A percentile compares a stretch with the other conserved stretches of the same genome.
Evolutionary conservation across 2,329 filamentous ascomycete genomes (phyloP).

Genomic region (Pseudopyrenochaeta lycopersici): DNA sequence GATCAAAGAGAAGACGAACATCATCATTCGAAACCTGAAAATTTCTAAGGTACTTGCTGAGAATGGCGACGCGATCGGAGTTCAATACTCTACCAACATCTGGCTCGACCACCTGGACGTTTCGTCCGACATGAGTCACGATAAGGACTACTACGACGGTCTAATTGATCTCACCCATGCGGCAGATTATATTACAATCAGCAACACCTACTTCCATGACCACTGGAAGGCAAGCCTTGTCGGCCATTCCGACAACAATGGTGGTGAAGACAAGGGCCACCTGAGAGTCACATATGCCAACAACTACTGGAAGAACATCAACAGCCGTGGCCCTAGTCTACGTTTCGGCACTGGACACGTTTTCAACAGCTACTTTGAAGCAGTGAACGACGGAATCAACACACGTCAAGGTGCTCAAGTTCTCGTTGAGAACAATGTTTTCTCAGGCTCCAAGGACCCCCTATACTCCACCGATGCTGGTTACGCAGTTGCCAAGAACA

Average conservation of each 20-base stretch:
- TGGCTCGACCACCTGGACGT: conserved; percentile 74
- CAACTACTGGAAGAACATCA: conserved; percentile 69
- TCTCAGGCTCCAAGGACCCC: conserved; percentile 31
- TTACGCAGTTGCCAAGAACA: conserved; percentile 40
- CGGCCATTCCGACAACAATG: conserved; percentile 66
- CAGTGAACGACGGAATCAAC: conserved; percentile 41
- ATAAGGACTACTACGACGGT: conserved; percentile 74
- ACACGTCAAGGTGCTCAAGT: conserved; percentile 48
- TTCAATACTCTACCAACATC: conserved; percentile 58
- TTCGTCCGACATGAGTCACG: conserved; percentile 64
- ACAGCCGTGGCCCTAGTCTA: conserved; percentile 68
- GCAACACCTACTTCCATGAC: conserved; percentile 60
- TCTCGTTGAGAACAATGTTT: conserved; percentile 46
- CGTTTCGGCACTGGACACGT: conserved; percentile 71
- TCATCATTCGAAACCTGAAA: conserved; percentile 64
- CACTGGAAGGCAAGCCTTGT: conserved; percentile 67
- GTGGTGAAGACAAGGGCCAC: conserved; percentile 64
- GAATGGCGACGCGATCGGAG: conserved; percentile 59
- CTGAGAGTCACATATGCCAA: conserved; percentile 70
- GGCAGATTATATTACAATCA: conserved; percentile 66
- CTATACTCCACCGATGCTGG: conserved; percentile 35
- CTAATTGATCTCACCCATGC: conserved; percentile 69
- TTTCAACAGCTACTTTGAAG: conserved; percentile 57
- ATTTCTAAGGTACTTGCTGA: conserved; percentile 54
- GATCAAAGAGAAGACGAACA: conserved; percentile 48